Conservation (phyloP, 1,284 basidiomycete species). For the Ustilago shanxiensis region DNA sequence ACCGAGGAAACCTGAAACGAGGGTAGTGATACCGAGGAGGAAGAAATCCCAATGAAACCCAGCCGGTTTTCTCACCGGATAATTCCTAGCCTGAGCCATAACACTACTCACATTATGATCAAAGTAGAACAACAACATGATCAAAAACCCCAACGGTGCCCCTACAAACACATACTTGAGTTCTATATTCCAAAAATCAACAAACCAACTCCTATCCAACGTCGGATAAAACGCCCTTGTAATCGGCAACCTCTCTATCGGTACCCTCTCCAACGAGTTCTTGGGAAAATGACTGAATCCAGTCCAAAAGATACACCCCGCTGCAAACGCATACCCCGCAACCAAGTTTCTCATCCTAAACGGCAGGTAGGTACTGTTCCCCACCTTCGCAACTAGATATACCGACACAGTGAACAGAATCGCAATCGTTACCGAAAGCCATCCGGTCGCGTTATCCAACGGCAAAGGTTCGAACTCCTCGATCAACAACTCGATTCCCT, state of each 20-base stretch:
- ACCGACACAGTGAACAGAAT: slow-evolving; percentile 71
- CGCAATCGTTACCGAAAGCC: slow-evolving; percentile 72
- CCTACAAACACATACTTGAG: slow-evolving; percentile 89
- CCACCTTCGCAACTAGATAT: slow-evolving; percentile 66
- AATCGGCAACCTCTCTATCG: slow-evolving; percentile 65
- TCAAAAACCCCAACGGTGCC: slow-evolving; percentile 74
- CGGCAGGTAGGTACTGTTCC: slow-evolving; percentile 65
- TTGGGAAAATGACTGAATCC: slow-evolving; percentile 71
- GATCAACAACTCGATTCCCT: slow-evolving; percentile 72
- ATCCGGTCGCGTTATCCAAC: slow-evolving; percentile 70
- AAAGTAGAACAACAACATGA: slow-evolving; percentile 69
- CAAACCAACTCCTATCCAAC: slow-evolving; percentile 83
- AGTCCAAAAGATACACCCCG: slow-evolving; percentile 71
- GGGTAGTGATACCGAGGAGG: slow-evolving; percentile 89
- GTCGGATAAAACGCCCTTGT: slow-evolving; percentile 74
- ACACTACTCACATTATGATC: slow-evolving; percentile 80
- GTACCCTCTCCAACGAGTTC: slow-evolving; percentile 59
- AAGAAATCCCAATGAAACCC: slow-evolving; percentile 85
- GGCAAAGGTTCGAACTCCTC: slow-evolving; percentile 67
- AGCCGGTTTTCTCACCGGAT: slow-evolving; percentile 89
- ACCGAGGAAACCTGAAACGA: slow-evolving; percentile 89
- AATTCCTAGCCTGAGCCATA: slow-evolving; percentile 91
- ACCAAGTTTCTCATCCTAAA: slow-evolving; percentile 70
- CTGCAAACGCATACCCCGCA: slow-evolving; percentile 70
- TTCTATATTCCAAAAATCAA: slow-evolving; percentile 90